Evolutionary conservation across 257 asterid genomes (phyloP).

Genomic region (Orobanche coerulescens): DNA sequence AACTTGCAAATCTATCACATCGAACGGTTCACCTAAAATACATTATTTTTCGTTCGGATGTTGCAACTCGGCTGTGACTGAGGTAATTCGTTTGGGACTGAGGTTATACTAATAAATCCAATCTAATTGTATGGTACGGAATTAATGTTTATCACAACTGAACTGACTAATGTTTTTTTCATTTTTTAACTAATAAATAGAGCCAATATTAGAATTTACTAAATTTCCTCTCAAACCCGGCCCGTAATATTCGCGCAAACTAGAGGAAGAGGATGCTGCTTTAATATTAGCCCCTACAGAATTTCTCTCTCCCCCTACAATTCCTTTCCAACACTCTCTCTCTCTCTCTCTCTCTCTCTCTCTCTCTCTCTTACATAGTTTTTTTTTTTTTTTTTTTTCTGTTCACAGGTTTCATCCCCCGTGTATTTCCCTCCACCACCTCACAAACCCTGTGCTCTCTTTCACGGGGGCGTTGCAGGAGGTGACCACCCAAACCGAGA

Average conservation of each 20-base stretch:
- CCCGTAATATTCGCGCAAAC: slow-evolving; percentile 26
- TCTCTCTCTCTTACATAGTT: slow-evolving; percentile 17
- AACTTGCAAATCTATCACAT: too few species aligned
- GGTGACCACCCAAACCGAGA: slow-evolving; percentile 20
- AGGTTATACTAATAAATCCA: too few species aligned
- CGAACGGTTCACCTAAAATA: too few species aligned
- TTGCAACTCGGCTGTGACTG: too few species aligned
- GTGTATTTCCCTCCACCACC: slow-evolving; percentile 10
- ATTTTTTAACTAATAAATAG: too few species aligned
- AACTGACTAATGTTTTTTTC: too few species aligned
- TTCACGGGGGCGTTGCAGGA: slow-evolving; percentile 62
- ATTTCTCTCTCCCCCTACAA: slow-evolving; percentile 18
- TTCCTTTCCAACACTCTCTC: slow-evolving; percentile 18
- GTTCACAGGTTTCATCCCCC: slow-evolving; percentile 11
- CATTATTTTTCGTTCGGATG: too few species aligned
- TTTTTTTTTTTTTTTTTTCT: slow-evolving; percentile 15
- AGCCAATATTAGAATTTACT: too few species aligned
- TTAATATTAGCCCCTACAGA: slow-evolving; percentile 32
- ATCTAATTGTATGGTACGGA: too few species aligned
- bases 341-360: too few species aligned
- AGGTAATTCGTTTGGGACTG: too few species aligned
- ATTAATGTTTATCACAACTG: too few species aligned
- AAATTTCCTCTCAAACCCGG: background rate
- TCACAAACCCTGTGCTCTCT: slow-evolving; percentile 35
- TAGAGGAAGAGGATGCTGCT: slow-evolving; percentile 44